Percentiles rank a stretch among this genome's conserved stretches.
Conservation (phyloP, 2,329 filamentous ascomycete species). For the Sporothrix luriei region DNA sequence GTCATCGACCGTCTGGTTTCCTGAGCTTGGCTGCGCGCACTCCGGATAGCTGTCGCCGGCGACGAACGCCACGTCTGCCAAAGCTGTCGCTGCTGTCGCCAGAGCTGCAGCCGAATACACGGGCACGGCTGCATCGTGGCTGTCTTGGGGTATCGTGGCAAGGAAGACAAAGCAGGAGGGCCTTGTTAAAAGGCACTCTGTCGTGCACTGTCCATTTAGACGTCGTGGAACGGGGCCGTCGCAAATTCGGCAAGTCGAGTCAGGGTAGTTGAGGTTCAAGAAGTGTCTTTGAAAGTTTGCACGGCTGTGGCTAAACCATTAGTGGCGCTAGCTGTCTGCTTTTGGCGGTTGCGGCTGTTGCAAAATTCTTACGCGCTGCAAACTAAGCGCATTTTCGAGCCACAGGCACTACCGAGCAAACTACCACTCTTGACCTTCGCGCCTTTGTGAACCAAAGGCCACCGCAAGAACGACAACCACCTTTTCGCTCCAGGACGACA, state of each 20-base stretch:
- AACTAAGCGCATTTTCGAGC: neutral
- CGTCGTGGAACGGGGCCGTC: neutral
- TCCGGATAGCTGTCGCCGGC: neutral
- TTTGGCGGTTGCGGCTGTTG: neutral
- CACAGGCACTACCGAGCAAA: conserved; percentile 12
- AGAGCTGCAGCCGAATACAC: conserved; percentile 30
- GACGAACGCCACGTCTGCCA: conserved; percentile 20
- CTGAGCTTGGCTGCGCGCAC: neutral
- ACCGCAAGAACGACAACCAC: neutral
- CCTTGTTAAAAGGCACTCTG: neutral
- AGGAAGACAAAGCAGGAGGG: neutral
- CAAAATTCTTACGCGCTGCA: conserved; percentile 27
- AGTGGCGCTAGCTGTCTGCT: conserved; percentile 25
- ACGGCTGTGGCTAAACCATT: conserved; percentile 2
- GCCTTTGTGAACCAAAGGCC: neutral
- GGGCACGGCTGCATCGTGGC: conserved; percentile 33
- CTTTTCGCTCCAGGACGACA: neutral
- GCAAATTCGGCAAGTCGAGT: neutral
- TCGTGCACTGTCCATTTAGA: neutral
- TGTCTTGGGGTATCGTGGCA: neutral
- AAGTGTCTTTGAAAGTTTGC: conserved; percentile 23
- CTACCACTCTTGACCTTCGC: conserved; percentile 15
- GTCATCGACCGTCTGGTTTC: neutral
- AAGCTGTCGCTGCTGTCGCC: conserved; percentile 27
- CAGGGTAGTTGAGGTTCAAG: conserved; percentile 4